Evolutionary conservation across 768 basidiomycete species (phyloP).

Genomic region (Megacollybia marginata): DNA sequence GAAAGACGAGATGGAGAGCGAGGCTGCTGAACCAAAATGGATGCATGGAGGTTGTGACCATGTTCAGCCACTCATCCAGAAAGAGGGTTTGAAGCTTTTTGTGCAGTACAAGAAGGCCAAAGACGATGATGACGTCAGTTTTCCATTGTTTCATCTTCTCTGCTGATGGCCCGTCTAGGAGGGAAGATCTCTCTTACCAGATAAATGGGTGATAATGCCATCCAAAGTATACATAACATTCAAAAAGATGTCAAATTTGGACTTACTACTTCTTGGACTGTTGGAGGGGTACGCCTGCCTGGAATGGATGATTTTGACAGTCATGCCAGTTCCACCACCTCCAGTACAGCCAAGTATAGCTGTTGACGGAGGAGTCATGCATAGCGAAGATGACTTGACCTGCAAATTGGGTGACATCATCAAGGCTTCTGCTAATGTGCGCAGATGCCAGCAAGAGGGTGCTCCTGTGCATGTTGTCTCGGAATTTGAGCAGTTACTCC

Average conservation of each 20-base stretch:
- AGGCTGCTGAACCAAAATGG: conserved; percentile 68
- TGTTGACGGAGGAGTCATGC: conserved; percentile 93
- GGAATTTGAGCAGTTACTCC: conserved; percentile 93
- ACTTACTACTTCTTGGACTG: conserved; percentile 83
- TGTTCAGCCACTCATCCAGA: conserved; percentile 79
- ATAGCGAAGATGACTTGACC: conserved; percentile 96
- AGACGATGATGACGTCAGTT: conserved; percentile 82
- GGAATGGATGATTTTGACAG: conserved; percentile 99
- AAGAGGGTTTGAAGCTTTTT: conserved; percentile 93
- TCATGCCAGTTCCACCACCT: conserved; percentile 95
- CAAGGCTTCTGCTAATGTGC: conserved; percentile 88
- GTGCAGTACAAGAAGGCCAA: conserved; percentile 92
- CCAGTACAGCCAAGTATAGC: conserved; percentile 98
- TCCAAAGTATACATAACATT: conserved; percentile 91
- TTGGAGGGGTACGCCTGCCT: conserved; percentile 95
- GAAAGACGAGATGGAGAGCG: conserved; percentile 77
- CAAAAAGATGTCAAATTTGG: conserved; percentile 89
- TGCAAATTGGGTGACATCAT: conserved; percentile 97
- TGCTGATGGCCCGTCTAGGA: conserved; percentile 45
- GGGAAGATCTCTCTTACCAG: conserved; percentile 71
- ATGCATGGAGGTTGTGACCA: conserved; percentile 98
- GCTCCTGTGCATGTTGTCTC: conserved; percentile 93
- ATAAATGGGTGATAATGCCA: conserved; percentile 76
- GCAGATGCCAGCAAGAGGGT: conserved; percentile 91
- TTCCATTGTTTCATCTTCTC: neutral